These are phyloP conservation scores for Pichia exigua DNA, from an alignment of 805 yeast species.

Conservation along the genomic window DNA sequence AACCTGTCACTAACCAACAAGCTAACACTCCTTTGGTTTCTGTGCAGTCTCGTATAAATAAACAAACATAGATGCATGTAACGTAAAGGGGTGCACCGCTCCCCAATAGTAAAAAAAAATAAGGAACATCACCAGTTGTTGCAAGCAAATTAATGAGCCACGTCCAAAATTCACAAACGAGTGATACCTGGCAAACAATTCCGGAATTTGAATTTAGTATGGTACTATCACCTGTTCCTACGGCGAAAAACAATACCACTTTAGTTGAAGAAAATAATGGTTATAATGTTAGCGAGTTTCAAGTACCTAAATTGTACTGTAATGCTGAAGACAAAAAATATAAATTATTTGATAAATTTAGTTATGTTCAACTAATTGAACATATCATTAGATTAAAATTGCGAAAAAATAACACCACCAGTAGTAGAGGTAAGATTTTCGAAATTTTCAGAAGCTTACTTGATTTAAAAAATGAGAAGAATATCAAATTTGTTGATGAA, in stretches of 20 bases:
- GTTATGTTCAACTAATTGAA: conserved; percentile 2
- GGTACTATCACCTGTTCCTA: neutral
- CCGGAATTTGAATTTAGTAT: no score
- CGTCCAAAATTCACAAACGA: no score
- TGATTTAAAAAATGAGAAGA: neutral
- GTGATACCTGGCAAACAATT: no score
- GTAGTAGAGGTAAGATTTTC: conserved; percentile 1
- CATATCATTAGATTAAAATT: neutral
- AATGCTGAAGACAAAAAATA: neutral
- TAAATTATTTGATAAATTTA: conserved; percentile 1
- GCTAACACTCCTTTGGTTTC: no score
- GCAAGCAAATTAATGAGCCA: no score
- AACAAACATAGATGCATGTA: no score
- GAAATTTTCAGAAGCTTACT: neutral
- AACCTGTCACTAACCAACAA: no score
- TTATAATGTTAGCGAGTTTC: neutral
- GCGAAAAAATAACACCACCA: neutral
- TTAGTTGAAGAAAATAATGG: neutral
- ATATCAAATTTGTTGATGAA: neutral
- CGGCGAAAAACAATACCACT: neutral
- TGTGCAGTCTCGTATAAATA: no score
- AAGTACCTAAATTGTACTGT: conserved; percentile 1
- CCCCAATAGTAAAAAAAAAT: no score
- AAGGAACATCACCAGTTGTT: no score
- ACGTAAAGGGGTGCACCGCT: no score